Conservation (phyloP, 2,329 filamentous ascomycete genomes). For the Hansfordia pulvinata region DNA sequence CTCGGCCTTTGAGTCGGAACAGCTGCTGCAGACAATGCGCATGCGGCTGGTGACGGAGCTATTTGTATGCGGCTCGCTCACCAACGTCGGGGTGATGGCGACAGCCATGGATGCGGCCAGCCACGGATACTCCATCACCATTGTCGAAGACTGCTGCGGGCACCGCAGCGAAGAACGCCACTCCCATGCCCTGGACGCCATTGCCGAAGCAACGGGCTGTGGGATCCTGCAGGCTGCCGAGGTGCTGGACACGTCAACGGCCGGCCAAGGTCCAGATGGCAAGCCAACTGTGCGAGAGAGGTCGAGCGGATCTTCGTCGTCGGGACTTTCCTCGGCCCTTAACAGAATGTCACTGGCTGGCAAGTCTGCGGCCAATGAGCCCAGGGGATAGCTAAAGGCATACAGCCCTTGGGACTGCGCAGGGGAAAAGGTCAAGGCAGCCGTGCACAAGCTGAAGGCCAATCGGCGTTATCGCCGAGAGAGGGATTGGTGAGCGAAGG, state of each 20-base stretch:
- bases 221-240: constrained; percentile 45
- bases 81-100: constrained; percentile 80
- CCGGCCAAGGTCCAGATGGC: constrained; percentile 1
- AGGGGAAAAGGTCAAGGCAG: too few species aligned
- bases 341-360: constrained; percentile 20
- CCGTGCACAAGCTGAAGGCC: too few species aligned
- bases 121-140: constrained; percentile 74
- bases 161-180: constrained; percentile 61
- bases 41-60: constrained; percentile 80
- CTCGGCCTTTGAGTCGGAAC: constrained; percentile 69
- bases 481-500: too few species aligned
- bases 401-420: constrained; percentile 15
- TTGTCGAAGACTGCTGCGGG: constrained; percentile 81
- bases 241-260: constrained; percentile 27
- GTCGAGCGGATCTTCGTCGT: constrained; percentile 10
- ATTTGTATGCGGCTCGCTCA: constrained; percentile 76
- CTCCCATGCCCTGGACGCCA: constrained; percentile 52
- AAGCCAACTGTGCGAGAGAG: background rate
- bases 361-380: constrained; percentile 13
- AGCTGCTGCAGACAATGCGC: constrained; percentile 64
- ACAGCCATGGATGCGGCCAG: constrained; percentile 83
- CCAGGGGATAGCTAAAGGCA: too few species aligned
- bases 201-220: constrained; percentile 64
- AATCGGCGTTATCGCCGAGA: too few species aligned
- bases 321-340: constrained; percentile 16